A percentile compares a stretch with the other conserved stretches of the same genome.
Conservation (phyloP, 768 basidiomycete genomes). For the Boletus edulis region DNA sequence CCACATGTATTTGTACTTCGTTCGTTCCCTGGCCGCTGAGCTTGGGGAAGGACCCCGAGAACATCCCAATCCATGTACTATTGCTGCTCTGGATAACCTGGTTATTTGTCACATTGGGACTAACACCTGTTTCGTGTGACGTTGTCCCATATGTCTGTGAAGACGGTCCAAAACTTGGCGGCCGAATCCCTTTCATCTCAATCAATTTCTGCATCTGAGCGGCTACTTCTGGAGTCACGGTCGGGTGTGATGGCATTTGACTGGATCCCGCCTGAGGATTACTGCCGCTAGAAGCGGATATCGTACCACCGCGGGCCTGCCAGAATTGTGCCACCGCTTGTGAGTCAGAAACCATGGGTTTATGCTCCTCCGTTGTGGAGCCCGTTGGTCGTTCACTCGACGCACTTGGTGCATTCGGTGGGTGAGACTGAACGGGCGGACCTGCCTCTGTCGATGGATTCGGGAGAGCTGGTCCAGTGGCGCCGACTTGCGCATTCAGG, state of each 20-base stretch:
- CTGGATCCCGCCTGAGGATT: conserved; percentile 16
- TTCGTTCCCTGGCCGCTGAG: conserved; percentile 35
- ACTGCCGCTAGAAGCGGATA: background rate
- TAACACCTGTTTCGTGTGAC: conserved; percentile 9
- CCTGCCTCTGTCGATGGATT: conserved; percentile 9
- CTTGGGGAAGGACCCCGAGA: conserved; percentile 40
- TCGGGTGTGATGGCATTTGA: conserved; percentile 7
- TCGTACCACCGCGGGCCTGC: conserved; percentile 25
- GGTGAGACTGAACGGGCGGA: conserved; percentile 11
- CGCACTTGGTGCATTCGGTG: background rate
- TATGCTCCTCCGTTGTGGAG: conserved; percentile 20
- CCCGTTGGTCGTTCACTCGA: conserved; percentile 6
- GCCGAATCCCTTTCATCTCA: conserved; percentile 41
- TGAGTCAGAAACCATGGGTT: conserved; percentile 16
- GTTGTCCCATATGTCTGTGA: conserved; percentile 19
- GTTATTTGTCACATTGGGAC: background rate
- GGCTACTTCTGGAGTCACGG: conserved; percentile 19
- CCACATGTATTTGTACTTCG: conserved; percentile 41
- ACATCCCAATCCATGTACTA: conserved; percentile 46
- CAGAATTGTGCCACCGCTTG: conserved; percentile 28
- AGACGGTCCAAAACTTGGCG: conserved; percentile 17
- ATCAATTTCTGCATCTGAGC: conserved; percentile 49
- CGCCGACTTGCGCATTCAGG: conserved; percentile 4
- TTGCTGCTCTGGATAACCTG: conserved; percentile 2
- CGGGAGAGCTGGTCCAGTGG: background rate